Conservation (phyloP, 2,329 filamentous ascomycete species). For the Madurella mycetomatis region DNA sequence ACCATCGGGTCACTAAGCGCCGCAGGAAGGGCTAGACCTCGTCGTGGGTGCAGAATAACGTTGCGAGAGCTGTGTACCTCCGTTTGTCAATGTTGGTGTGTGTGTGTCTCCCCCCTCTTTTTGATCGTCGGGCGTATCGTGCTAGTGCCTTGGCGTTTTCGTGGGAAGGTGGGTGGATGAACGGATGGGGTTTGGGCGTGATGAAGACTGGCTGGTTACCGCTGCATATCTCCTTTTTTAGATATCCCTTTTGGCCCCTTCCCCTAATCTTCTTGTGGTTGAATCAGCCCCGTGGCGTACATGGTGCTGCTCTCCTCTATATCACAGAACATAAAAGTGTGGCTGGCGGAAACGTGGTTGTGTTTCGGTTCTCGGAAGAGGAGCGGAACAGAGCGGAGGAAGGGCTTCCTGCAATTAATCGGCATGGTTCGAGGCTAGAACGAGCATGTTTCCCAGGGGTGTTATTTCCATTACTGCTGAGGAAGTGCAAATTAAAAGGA, state of each 20-base stretch:
- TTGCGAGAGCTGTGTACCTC: no score
- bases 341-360: not conserved
- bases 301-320: not conserved
- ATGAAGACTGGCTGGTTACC: not conserved
- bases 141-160: not conserved
- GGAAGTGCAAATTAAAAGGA: no score
- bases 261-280: no score
- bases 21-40: conserved; percentile 29
- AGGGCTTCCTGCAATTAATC: not conserved
- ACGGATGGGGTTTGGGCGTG: not conserved
- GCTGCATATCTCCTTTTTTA: not conserved
- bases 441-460: no score
- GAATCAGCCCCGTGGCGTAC: no score
- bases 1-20: conserved; percentile 33
- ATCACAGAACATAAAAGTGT: not conserved
- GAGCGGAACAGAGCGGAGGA: not conserved
- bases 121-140: no score
- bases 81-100: no score
- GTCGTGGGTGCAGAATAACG: not conserved
- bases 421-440: no score
- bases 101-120: no score
- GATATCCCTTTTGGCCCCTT: not conserved
- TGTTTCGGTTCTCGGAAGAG: not conserved
- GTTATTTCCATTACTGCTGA: no score
- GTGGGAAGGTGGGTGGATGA: not conserved